A percentile compares a stretch with the other conserved stretches of the same genome.
Conservation (phyloP, 495 filamentous ascomycete species). For the Usnea hakonensis region DNA sequence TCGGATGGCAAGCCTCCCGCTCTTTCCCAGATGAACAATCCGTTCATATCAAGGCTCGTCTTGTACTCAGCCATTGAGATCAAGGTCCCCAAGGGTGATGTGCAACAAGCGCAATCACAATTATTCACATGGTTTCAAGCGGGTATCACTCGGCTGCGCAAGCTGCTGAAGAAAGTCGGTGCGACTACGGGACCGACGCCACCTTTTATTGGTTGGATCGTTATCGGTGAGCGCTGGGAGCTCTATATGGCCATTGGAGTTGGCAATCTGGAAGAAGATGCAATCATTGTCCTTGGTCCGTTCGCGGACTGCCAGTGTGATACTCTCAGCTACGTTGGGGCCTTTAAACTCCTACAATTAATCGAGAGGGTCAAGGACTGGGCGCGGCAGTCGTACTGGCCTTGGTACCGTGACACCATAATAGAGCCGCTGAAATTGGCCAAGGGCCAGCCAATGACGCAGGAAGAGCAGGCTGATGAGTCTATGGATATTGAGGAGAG, state of each 20-base stretch:
- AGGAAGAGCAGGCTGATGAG: no score
- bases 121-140: not conserved
- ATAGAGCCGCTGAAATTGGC: not conserved
- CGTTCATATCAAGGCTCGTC: not conserved
- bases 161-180: not conserved
- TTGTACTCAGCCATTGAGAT: not conserved
- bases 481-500: no score
- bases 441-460: no score
- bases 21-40: not conserved
- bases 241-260: not conserved
- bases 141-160: not conserved
- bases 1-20: not conserved
- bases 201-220: constrained; percentile 1
- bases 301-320: not conserved
- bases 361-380: not conserved
- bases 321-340: not conserved
- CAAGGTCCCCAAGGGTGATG: not conserved
- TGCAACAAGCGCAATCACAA: not conserved
- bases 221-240: not conserved
- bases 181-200: not conserved
- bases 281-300: not conserved
- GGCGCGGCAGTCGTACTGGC: not conserved
- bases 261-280: not conserved
- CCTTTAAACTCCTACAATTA: not conserved
- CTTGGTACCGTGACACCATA: not conserved